Base-by-base conservation (phyloP, 106 monocot species). In the Acorus calamus region DNA sequence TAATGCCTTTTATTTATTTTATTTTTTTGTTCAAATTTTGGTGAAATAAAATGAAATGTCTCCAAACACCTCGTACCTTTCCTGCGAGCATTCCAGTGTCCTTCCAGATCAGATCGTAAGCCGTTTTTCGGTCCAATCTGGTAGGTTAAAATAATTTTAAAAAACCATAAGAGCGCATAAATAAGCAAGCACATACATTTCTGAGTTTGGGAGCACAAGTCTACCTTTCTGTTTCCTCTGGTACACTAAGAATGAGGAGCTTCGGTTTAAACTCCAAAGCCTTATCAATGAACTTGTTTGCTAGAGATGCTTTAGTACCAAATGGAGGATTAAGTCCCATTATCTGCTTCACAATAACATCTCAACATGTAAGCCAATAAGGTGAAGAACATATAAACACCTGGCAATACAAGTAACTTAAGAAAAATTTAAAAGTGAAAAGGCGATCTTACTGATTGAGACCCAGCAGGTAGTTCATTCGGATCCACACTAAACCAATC, bases 281-380 rank as follows among this genome's bases (percentile, higher is more conserved):
- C 61, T 90, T 84, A 62, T 87, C 78, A 59, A 96, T 96, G 62
- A 87, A 96, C 65, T 85, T 82, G 69, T 96, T 90, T 0, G 94
- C 94, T 70, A 87, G 84, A 43, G 62, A 43, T 55, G 83, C 87
- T 62, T 91, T 88, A 49, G 81, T 58, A 42, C 94, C 90, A 79
- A 96, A 96, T 41, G 94, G 94, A 74, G 94, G 94, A 76, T 87
- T 96, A 13, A 96, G 83, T 5, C 94, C 94, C 79, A 96, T 96
- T 47, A 96, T 96, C 94, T 94, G 68, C 28, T 52, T 46, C 11
- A 66, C 28, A 5, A 66, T 41, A 28, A 11, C 48, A 61, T 56
- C 3, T 4, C 7, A 42, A 62, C 48, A n/a, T 4, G 12, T 57
- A 55, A 11, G 13, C 48, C 52, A 3, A 47, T 13, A 9, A 3